phyloP scores from a whole-genome alignment of 225 moss, liverwort and hornwort species.

The Sphagnum tenellum region DNA sequence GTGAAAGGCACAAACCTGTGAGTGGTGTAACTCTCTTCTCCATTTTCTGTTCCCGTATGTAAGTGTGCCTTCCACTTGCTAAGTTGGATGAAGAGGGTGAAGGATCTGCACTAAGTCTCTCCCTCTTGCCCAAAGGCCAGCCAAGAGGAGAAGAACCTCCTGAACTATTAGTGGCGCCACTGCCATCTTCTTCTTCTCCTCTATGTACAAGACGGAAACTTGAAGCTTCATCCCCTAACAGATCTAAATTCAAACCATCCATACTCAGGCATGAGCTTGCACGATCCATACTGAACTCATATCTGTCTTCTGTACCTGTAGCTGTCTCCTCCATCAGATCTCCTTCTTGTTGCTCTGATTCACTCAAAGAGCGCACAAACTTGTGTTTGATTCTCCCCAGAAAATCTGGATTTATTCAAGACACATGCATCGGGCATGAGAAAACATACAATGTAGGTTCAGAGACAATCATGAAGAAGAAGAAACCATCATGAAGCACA shows the following conservation, averaged over 20 bases:
- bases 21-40: slow-evolving; percentile 73
- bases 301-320: slow-evolving; percentile 52
- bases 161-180: slow-evolving; percentile 72
- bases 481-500: too few species aligned
- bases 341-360: too few species aligned
- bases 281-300: slow-evolving; percentile 77
- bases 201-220: slow-evolving; percentile 56
- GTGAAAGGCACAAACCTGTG: slow-evolving; percentile 42
- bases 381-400: too few species aligned
- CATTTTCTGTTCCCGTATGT: slow-evolving; percentile 84
- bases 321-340: background rate
- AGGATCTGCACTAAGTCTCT: slow-evolving; percentile 58
- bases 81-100: slow-evolving; percentile 79
- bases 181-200: background rate
- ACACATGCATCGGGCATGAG: too few species aligned
- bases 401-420: too few species aligned
- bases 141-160: slow-evolving; percentile 85
- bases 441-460: too few species aligned
- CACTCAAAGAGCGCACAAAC: too few species aligned
- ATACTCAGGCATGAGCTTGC: slow-evolving; percentile 80
- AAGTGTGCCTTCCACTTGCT: slow-evolving; percentile 48
- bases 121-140: slow-evolving; percentile 80
- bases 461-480: too few species aligned
- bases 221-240: slow-evolving; percentile 77
- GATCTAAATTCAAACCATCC: slow-evolving; percentile 75